Evolutionary conservation across 192 early-diverging fungal genomes (phyloP).

Genomic region (Allomyces macrogynus): DNA sequence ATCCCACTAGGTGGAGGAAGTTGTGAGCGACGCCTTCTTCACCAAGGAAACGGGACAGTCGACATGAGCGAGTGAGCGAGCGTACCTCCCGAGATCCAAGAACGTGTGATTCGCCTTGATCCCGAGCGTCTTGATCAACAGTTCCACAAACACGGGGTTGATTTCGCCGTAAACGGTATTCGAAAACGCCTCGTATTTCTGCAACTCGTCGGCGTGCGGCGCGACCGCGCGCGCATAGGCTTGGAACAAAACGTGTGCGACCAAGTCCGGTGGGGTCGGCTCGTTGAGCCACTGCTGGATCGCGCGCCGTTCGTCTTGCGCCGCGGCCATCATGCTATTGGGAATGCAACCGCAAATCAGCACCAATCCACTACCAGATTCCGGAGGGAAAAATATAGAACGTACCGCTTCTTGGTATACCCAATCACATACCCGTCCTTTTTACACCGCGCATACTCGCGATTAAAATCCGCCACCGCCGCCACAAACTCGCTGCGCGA

Average conservation of each 20-base stretch:
- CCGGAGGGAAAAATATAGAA: too few relatives aligned
- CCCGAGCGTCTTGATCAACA: constrained; percentile 52
- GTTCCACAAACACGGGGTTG: constrained; percentile 54
- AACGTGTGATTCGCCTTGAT: constrained; percentile 51
- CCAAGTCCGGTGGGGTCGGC: constrained; percentile 37
- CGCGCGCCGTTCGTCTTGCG: too few relatives aligned
- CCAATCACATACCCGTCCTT: not conserved
- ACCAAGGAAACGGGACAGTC: not conserved
- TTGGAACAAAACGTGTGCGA: constrained; percentile 70
- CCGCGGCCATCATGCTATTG: too few relatives aligned
- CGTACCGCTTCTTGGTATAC: constrained; percentile 15
- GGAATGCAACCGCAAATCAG: too few relatives aligned
- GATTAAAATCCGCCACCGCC: constrained; percentile 54
- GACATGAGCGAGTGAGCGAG: too few relatives aligned
- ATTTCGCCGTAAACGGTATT: constrained; percentile 97
- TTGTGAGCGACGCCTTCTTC: constrained; percentile 7
- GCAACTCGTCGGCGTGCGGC: constrained; percentile 44
- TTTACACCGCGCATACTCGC: constrained; percentile 15
- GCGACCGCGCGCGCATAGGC: constrained; percentile 73
- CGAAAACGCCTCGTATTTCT: constrained; percentile 67
- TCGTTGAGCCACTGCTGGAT: constrained; percentile 10
- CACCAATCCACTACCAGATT: too few relatives aligned
- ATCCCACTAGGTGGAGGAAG: constrained; percentile 42
- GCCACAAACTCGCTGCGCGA: constrained; percentile 40
- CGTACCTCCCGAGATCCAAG: constrained; percentile 54